Conservation (phyloP, 2,329 filamentous ascomycete species). For the Penicillium oxalicum region DNA sequence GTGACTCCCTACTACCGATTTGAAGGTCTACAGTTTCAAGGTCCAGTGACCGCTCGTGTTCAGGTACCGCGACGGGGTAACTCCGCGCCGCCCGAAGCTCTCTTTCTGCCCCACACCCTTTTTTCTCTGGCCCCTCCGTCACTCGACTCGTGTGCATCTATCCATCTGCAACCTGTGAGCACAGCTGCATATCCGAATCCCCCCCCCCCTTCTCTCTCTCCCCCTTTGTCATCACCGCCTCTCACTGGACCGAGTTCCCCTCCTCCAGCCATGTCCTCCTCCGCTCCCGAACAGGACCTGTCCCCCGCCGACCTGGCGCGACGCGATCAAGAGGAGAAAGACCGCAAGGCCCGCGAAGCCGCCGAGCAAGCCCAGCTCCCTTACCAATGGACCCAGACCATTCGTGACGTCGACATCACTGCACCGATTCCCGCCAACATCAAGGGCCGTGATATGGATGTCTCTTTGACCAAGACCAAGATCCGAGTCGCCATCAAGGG, state of each 20-base stretch:
- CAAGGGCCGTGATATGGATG: conserved; percentile 75
- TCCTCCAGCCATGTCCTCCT: conserved; percentile 24
- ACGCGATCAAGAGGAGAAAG: conserved; percentile 51
- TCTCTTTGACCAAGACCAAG: conserved; percentile 73
- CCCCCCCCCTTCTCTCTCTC: background rate
- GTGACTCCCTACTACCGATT: too few species aligned
- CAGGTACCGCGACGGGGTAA: too few species aligned
- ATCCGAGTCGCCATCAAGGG: conserved; percentile 82
- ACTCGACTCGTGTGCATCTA: background rate
- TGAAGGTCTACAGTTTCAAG: too few species aligned
- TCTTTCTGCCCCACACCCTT: background rate
- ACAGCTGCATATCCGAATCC: background rate
- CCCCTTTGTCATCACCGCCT: too few species aligned
- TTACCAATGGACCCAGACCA: conserved; percentile 96
- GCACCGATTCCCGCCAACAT: conserved; percentile 73
- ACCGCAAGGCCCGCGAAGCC: conserved; percentile 63
- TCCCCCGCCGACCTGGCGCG: conserved; percentile 37
- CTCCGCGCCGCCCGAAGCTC: background rate
- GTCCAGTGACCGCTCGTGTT: too few species aligned
- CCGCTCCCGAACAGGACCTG: conserved; percentile 27
- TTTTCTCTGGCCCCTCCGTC: conserved; percentile 1
- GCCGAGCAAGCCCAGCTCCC: conserved; percentile 86
- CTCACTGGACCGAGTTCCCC: background rate
- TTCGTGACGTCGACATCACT: conserved; percentile 76
- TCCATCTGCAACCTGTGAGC: too few species aligned